phyloP scores from a whole-genome alignment of 345 rosid genomes.

The rapeseed (Brassica napus) region Da-Ae NC_063435.1:29183001-29183500 shows the following conservation, averaged over 20 bases:
- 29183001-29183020: constrained; percentile 19
- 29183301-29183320: constrained; percentile 3
- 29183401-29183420: constrained; percentile 33
- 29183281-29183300: too few species aligned
- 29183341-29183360: neutral
- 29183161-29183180: neutral
- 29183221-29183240: constrained; percentile 13
- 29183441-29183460: constrained; percentile 31
- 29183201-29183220: constrained; percentile 17
- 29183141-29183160: constrained; percentile 8
- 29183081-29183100: neutral
- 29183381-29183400: constrained; percentile 16
- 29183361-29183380: constrained; percentile 29
- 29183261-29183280: neutral
- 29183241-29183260: neutral
- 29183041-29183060: constrained; percentile 12
- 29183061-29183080: neutral
- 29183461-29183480: constrained; percentile 15
- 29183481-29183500: neutral
- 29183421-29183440: constrained; percentile 22
- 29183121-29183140: neutral
- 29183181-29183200: constrained; percentile 17
- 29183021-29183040: neutral
- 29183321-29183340: constrained; percentile 10
- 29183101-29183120: neutral